Evolutionary conservation across 2,329 filamentous ascomycete species (phyloP), one percentile per base, ranked within the genome.

Genomic region (Zarea fungicola): DNA sequence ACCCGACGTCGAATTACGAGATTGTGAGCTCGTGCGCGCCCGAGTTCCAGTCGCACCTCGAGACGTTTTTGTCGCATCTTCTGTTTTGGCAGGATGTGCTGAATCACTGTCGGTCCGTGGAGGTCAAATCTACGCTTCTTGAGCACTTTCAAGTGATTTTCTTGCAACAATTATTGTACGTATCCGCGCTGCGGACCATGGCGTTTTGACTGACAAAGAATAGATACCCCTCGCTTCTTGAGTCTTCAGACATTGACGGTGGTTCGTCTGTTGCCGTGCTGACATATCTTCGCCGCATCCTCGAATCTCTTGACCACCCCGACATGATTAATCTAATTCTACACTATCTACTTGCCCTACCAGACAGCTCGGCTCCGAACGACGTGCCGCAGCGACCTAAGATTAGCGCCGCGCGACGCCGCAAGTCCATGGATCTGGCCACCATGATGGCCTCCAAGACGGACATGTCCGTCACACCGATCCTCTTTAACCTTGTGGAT

Each of bases 101-200:
- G 52, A 93, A 97, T 64, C 92, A 97, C 67, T 99, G 93, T 70
- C 83, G 84, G 59, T 97, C 92, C 4, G 76, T 84, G 1, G 92
- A 97, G 62, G 89, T 99, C 57, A 93, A 92, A 64, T 89, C 89
- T 56, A 96, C 91, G 1, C 73, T 99, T 43, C 76, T 99, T 26
- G 93, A 99, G 64, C 93, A 99, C 67, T 99, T 99, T 62, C 91
- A 96, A 64, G 87, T 97, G 57, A 82, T 99, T 28, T 99, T 99
- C 65, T 73, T 99, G 45, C 89, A 96, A 66, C 93, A 99, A 66
- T 73, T 99, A 60, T 71, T 99, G 81, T 97, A 69, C 62, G 85
- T 70, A 16, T 32, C 2, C 18, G 3, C 14, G 25, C 14, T 36
- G 14, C 13, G 6, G 1, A 3, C 18, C 14, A 16, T 19, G 8